Percentiles rank a stretch among this genome's conserved stretches.
phyloP scores from a whole-genome alignment of 2,329 filamentous ascomycete species.

The Bimuria novae-zelandiae region DNA sequence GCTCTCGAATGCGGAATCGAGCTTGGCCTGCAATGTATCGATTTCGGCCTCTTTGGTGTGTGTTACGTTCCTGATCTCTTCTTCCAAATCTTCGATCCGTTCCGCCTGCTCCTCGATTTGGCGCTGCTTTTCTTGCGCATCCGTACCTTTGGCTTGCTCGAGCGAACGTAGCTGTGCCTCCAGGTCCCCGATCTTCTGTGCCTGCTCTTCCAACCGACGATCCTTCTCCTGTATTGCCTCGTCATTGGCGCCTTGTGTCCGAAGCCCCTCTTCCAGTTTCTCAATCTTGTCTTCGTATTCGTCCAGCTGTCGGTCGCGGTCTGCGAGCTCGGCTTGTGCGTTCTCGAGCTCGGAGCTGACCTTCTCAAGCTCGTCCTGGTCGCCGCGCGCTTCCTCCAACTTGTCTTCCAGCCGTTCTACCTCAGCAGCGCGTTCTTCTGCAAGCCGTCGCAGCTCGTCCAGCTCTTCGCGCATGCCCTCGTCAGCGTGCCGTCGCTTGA shows the following conservation, averaged over 20 bases:
- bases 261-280: constrained; percentile 37
- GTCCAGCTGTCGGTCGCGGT: constrained; percentile 42
- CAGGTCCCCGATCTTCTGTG: constrained; percentile 40
- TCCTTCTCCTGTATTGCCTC: constrained; percentile 39
- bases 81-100: constrained; percentile 30
- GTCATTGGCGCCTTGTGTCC: constrained; percentile 36
- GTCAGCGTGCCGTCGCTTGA: constrained; percentile 75
- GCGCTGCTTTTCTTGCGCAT: constrained; percentile 21
- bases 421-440: constrained; percentile 49
- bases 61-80: constrained; percentile 20
- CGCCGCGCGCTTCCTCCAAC: constrained; percentile 35
- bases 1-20: constrained; percentile 45
- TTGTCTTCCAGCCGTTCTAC: constrained; percentile 41
- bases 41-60: constrained; percentile 50
- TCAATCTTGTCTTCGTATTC: constrained; percentile 46
- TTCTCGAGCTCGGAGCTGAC: constrained; percentile 40
- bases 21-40: constrained; percentile 46
- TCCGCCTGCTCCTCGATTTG: constrained; percentile 20
- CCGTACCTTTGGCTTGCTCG: constrained; percentile 17
- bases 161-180: constrained; percentile 34
- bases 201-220: constrained; percentile 31
- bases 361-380: constrained; percentile 44
- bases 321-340: constrained; percentile 40
- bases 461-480: constrained; percentile 70
- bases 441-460: constrained; percentile 51